Percentiles rank a stretch among this genome's conserved stretches.
Conservation (phyloP, 2,329 filamentous ascomycete genomes). For the Colletotrichum sp. region DNA sequence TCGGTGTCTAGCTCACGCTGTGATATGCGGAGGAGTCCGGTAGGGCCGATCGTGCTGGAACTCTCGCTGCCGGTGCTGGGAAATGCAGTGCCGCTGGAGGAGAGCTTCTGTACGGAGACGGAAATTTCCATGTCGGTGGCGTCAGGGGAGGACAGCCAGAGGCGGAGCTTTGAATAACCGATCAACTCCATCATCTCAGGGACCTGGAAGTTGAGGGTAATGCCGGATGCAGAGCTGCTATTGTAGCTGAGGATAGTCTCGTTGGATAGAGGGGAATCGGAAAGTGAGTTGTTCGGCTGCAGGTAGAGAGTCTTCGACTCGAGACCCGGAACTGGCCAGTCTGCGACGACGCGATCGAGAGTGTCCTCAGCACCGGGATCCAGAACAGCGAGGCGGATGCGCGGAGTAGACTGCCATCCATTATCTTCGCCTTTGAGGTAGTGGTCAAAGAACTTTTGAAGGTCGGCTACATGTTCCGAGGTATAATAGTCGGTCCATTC, state of each 20-base stretch:
- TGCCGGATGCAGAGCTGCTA: background rate
- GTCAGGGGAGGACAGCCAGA: background rate
- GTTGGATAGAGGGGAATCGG: too few relatives aligned
- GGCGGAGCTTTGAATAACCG: background rate
- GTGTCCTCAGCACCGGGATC: background rate
- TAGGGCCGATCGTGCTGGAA: background rate
- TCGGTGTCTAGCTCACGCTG: background rate
- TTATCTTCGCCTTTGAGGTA: conserved; percentile 48
- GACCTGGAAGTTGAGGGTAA: background rate
- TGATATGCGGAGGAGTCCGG: background rate
- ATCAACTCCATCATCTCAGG: background rate
- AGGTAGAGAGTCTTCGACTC: background rate
- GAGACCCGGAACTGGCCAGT: background rate
- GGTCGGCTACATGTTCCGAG: background rate
- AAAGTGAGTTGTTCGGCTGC: background rate
- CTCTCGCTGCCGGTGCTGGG: background rate
- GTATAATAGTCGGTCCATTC: background rate
- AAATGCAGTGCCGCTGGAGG: background rate
- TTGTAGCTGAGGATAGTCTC: background rate
- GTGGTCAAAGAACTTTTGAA: conserved; percentile 32
- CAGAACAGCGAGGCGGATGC: conserved; percentile 35
- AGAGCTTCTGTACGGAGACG: background rate
- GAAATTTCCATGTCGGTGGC: background rate
- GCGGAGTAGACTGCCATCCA: conserved; percentile 49
- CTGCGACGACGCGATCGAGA: background rate